Base-by-base conservation (phyloP, 805 yeast species). In the Spathaspora arborariae region DNA sequence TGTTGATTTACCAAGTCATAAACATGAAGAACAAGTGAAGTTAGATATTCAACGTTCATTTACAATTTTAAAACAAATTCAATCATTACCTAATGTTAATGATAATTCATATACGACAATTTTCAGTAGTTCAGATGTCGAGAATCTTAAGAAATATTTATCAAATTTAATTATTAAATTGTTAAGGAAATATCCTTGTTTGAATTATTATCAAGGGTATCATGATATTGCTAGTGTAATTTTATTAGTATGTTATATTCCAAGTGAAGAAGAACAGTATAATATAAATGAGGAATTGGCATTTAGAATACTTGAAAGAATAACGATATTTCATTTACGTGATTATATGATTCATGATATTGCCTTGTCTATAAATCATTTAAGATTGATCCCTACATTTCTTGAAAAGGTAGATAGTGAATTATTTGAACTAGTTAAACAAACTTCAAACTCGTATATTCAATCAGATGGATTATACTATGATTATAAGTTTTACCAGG, bases 181-280 rank as follows among this genome's bases (percentile, higher is more conserved):
- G 2, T 68, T 94, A 11, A 65, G 88, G 35, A 74, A 71, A 13
- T 68, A 83, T 53, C 91, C 91, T 0, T 56, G 63, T 3, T 67
- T 91, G 37, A 72, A 80, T 48, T 92, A 92, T 63, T 92, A 90
- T 62, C 99, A 92, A 65, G 99, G 99, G 0, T 88, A 78, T 62
- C 98, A 92, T 63, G 98, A 94, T 56, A 71, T 94, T 18, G 90
- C 88, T 1, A 75, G 87, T 33, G 75, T 86, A 4, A 69, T 87
- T 5, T 65, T 86, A 4, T 59, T 84, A 15, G 78, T 84, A 1
- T 79, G 81, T 52, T 58, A 56, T 33, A 41, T 48, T 11, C 39
- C 46, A 16, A 11, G 45, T 2, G 39, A 45, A 4, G 39, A 39
- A 20, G 44, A 26, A 20, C 24, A 13, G 6, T 36, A 15, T 34